Base-by-base conservation (phyloP, 148 eudicot genomes). In the Fagopyrum tataricum region DNA sequence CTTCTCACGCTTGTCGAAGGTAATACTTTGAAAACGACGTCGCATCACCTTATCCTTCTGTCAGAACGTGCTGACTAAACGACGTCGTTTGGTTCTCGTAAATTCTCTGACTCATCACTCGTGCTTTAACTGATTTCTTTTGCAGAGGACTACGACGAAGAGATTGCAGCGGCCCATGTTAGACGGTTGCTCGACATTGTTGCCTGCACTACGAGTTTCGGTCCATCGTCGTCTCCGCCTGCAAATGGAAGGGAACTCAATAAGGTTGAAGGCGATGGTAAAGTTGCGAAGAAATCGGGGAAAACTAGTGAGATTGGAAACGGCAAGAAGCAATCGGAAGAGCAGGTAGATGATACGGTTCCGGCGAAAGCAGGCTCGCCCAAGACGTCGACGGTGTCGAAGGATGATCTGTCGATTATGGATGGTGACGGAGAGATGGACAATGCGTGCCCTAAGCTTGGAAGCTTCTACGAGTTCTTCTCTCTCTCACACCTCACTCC, bases 401-500 rank as follows among this genome's bases (percentile, higher is more conserved):
- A 87, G 72, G 97, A 91, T 40, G 96, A 84, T 56, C 66, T 76
- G 31, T 73, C 88, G 67, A 72, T 71, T 79, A 73, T 83, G 76
- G 99, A 96, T 20, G 87, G 83, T 47, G 99, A 96, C 42, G 97
- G 89, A 85, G 97, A 95, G 80, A 82, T 82, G 84, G 87, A 79
- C 56, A 89, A 88, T 74, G 78, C 91, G 49, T 89, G 87, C 75
- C 99, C 96, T 17, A 92, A 87, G 87, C 84, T 96, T 21, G 97
- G 92, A 7, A 90, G 92, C 83, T 96, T 96, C 44, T 92, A 96
- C 72, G 96, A 96, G 75, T 96, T 96, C 85, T 96, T 96, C 79
- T 96, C 99, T 41, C 92, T 96, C 51, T 85, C 97, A 47, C 94
- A 96, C 74, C 92, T 92, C 81, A 85, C 93, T 61, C 95, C 99